These are phyloP conservation scores for Tetrapisispora namnaoensis DNA, from an alignment of 805 yeast species.

Conservation along the genomic window DNA sequence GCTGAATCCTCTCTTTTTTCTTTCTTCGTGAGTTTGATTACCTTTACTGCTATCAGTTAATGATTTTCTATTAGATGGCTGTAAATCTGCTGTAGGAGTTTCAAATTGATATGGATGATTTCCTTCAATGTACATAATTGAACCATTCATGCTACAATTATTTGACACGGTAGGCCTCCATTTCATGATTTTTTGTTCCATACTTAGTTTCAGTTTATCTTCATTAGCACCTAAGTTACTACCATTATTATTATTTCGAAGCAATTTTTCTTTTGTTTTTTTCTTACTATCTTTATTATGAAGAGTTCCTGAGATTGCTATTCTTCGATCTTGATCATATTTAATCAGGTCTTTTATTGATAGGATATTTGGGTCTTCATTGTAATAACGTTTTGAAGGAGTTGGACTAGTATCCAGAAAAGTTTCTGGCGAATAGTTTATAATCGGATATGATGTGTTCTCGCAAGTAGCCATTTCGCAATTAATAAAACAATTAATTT, in stretches of 20 bases:
- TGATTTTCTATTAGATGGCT: background rate
- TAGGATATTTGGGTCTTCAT: constrained; percentile 5
- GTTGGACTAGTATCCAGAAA: background rate
- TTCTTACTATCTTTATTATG: background rate
- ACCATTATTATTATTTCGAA: background rate
- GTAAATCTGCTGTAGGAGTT: constrained; percentile 1
- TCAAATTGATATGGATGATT: constrained; percentile 22
- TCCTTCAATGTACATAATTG: constrained; percentile 20
- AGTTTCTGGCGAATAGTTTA: background rate
- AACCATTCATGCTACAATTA: constrained; percentile 10
- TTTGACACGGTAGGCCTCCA: constrained; percentile 23
- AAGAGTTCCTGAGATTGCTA: background rate
- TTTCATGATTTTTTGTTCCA: constrained; percentile 23
- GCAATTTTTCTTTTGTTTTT: background rate
- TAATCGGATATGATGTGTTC: background rate
- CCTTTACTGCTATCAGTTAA: background rate
- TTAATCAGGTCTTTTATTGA: constrained; percentile 22
- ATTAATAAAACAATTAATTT: too few species aligned
- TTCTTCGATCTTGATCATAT: constrained; percentile 17
- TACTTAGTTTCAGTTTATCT: constrained; percentile 13
- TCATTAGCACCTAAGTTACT: constrained; percentile 4
- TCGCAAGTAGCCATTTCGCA: background rate
- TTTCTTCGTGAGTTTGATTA: background rate
- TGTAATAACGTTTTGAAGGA: background rate
- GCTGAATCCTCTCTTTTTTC: constrained; percentile 1